A percentile compares a stretch with the other conserved stretches of the same genome.
phyloP scores from a whole-genome alignment of 805 yeast species.

The Teunomyces tritomae region DNA sequence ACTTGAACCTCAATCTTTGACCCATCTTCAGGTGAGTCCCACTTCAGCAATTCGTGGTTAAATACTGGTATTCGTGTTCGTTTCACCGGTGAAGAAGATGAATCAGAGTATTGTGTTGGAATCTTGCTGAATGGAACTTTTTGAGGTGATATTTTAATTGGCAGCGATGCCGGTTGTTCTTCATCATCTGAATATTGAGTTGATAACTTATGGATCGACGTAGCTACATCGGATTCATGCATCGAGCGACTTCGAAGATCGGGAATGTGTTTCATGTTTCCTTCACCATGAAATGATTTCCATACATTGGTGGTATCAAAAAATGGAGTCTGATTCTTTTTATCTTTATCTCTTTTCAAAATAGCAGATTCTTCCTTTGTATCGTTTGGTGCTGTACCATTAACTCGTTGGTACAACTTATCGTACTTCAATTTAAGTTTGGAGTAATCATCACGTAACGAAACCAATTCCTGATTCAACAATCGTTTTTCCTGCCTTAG shows the following conservation, averaged over 20 bases:
- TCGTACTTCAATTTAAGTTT: background rate
- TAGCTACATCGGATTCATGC: conserved; percentile 8
- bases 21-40: conserved; percentile 13
- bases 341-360: background rate
- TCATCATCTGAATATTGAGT: conserved; percentile 28
- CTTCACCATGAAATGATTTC: conserved; percentile 7
- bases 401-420: background rate
- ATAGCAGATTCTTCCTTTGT: too few relatives aligned
- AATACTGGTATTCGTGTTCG: background rate
- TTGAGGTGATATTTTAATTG: conserved; percentile 10
- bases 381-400: background rate
- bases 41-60: conserved; percentile 7
- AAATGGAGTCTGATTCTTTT: background rate
- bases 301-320: background rate
- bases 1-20: conserved; percentile 3
- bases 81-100: conserved; percentile 1
- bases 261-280: conserved; percentile 8
- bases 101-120: background rate
- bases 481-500: background rate
- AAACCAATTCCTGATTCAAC: background rate
- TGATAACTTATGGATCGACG: conserved; percentile 19
- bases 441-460: background rate
- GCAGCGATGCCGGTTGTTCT: conserved; percentile 8
- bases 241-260: conserved; percentile 10
- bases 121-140: conserved; percentile 3